Conservation (phyloP, 352 stramenopile genomes). For the Globisporangium recalcitrans region DNA sequence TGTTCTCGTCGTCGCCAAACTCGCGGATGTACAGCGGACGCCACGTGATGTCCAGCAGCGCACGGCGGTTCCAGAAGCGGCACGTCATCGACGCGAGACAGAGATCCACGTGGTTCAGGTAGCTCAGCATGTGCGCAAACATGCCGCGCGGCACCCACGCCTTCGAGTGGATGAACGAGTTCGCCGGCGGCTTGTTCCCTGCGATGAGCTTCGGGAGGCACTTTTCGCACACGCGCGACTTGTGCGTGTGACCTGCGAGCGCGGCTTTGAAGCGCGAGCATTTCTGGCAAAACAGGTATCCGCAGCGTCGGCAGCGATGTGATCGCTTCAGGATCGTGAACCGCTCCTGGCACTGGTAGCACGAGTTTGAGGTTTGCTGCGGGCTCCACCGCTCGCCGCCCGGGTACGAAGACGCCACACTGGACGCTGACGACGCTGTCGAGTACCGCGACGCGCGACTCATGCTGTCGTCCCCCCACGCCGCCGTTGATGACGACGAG, state of each 20-base stretch:
- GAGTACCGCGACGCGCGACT: constrained; percentile 61
- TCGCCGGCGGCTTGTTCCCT: constrained; percentile 62
- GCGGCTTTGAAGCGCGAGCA: constrained; percentile 77
- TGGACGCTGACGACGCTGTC: constrained; percentile 36
- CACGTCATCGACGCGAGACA: constrained; percentile 83
- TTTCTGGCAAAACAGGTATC: constrained; percentile 78
- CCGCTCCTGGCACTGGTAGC: constrained; percentile 73
- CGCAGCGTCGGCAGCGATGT: constrained; percentile 75
- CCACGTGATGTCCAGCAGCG: constrained; percentile 82
- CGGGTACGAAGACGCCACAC: constrained; percentile 27
- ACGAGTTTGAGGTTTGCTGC: constrained; percentile 65
- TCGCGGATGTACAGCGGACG: constrained; percentile 77
- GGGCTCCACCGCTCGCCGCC: constrained; percentile 57
- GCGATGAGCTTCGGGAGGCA: constrained; percentile 84
- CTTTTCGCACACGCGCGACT: constrained; percentile 77
- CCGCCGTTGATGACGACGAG: constrained; percentile 12
- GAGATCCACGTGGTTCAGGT: constrained; percentile 83
- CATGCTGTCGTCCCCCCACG: constrained; percentile 36
- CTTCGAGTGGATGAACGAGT: constrained; percentile 85
- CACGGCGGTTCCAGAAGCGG: constrained; percentile 82
- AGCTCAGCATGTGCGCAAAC: constrained; percentile 85
- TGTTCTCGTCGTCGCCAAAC: constrained; percentile 81
- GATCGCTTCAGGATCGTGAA: constrained; percentile 79
- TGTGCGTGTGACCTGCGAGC: constrained; percentile 75
- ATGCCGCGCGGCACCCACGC: constrained; percentile 80